Conservation (phyloP, 2,329 filamentous ascomycete genomes). For the Alternaria panax region DNA sequence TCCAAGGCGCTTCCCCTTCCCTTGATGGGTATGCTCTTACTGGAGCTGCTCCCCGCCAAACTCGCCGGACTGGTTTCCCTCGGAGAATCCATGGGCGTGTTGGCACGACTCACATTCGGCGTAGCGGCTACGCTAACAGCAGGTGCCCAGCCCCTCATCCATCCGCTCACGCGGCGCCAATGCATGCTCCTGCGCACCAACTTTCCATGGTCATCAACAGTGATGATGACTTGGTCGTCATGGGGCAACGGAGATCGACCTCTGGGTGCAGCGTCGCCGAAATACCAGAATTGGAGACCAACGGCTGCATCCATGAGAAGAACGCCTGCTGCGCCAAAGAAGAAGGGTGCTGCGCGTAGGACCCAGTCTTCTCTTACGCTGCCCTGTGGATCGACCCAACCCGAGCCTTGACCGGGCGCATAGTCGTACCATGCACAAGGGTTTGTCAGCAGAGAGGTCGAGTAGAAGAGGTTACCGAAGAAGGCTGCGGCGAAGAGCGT, state of each 20-base stretch:
- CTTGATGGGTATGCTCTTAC: constrained; percentile 38
- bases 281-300: constrained; percentile 68
- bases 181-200: constrained; percentile 51
- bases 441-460: constrained; percentile 67
- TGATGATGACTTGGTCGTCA: constrained; percentile 57
- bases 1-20: constrained; percentile 36
- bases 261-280: constrained; percentile 54
- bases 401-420: constrained; percentile 61
- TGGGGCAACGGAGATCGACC: constrained; percentile 25
- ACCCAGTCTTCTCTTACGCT: constrained; percentile 65
- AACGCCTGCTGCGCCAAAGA: constrained; percentile 70
- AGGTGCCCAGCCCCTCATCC: constrained; percentile 73
- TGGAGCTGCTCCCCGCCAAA: constrained; percentile 4
- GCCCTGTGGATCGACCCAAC: constrained; percentile 66
- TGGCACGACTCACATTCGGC: constrained; percentile 38
- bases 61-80: constrained; percentile 26
- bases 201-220: constrained; percentile 49
- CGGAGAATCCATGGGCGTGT: constrained; percentile 37
- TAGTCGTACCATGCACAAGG: constrained; percentile 68
- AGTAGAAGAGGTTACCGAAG: constrained; percentile 73
- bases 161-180: constrained; percentile 67
- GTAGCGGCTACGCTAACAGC: constrained; percentile 53
- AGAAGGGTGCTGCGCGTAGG: constrained; percentile 66
- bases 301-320: constrained; percentile 68
- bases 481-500: constrained; percentile 72